A percentile compares a stretch with the other conserved stretches of the same genome.
Conservation (phyloP, 805 yeast species). For the Zygoascus ofunaensis region DNA sequence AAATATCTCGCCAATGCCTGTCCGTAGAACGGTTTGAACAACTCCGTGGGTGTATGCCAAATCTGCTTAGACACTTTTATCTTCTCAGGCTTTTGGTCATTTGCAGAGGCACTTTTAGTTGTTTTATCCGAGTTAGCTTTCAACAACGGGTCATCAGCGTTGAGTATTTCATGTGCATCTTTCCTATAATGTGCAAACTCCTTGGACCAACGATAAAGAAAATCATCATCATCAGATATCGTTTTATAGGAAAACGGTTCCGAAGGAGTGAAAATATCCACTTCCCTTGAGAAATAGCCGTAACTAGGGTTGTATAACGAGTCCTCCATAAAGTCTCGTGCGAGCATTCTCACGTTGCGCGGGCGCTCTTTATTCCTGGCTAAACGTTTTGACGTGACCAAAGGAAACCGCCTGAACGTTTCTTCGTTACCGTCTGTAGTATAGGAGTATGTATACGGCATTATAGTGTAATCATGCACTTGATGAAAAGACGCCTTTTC, state of each 20-base stretch:
- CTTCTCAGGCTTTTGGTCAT: constrained; percentile 15
- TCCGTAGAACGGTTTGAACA: constrained; percentile 75
- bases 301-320: constrained; percentile 72
- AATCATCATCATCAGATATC: constrained; percentile 56
- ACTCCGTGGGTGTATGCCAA: constrained; percentile 88
- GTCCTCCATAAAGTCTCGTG: constrained; percentile 76
- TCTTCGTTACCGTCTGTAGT: constrained; percentile 28
- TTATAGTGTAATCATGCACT: constrained; percentile 28
- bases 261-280: constrained; percentile 62
- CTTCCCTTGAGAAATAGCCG: constrained; percentile 75
- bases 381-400: constrained; percentile 32
- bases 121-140: neutral
- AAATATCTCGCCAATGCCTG: constrained; percentile 78
- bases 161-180: constrained; percentile 15
- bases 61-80: constrained; percentile 41
- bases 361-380: constrained; percentile 42
- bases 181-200: constrained; percentile 42
- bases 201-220: constrained; percentile 56
- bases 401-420: constrained; percentile 37
- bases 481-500: neutral
- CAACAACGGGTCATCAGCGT: constrained; percentile 9
- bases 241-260: constrained; percentile 54
- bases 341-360: constrained; percentile 53
- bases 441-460: constrained; percentile 29
- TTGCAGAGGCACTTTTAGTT: neutral